Conservation (phyloP, 768 basidiomycete species). For the Leccinum ochraceum region DNA sequence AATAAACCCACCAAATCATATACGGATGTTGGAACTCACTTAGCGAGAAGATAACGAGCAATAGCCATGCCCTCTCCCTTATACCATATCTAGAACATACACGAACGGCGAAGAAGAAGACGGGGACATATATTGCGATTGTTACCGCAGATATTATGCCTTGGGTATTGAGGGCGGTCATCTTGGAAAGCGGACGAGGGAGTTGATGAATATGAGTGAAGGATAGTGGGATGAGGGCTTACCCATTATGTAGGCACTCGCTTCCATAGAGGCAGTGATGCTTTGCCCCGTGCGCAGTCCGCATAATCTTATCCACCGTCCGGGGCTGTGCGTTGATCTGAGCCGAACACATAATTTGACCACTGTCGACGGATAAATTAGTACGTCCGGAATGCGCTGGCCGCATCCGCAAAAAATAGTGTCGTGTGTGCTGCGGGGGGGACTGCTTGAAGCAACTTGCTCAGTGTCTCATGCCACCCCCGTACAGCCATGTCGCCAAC, state of each 20-base stretch:
- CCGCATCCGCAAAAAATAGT: background rate
- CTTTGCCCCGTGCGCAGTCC: background rate
- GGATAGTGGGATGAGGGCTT: constrained; percentile 1
- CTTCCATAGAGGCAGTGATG: constrained; percentile 22
- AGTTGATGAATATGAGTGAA: constrained; percentile 3
- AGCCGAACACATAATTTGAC: background rate
- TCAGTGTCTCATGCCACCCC: too few relatives aligned
- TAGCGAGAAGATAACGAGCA: constrained; percentile 59
- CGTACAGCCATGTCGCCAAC: background rate
- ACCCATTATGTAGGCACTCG: constrained; percentile 23
- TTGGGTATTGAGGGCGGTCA: constrained; percentile 38
- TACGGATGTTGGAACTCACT: constrained; percentile 38
- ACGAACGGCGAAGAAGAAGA: constrained; percentile 46
- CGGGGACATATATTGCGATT: constrained; percentile 60
- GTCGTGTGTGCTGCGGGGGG: background rate
- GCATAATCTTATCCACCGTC: constrained; percentile 4
- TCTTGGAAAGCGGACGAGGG: constrained; percentile 14
- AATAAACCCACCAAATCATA: background rate
- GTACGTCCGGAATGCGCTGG: background rate
- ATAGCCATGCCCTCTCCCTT: constrained; percentile 66
- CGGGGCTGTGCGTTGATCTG: constrained; percentile 14
- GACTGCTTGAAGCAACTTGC: background rate
- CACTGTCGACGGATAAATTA: background rate
- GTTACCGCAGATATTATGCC: constrained; percentile 60
- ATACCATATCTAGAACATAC: constrained; percentile 56